Evolutionary conservation across 768 basidiomycete genomes (phyloP), one percentile per base, ranked within the genome.

Genomic region (Rickenella mellea): DNA sequence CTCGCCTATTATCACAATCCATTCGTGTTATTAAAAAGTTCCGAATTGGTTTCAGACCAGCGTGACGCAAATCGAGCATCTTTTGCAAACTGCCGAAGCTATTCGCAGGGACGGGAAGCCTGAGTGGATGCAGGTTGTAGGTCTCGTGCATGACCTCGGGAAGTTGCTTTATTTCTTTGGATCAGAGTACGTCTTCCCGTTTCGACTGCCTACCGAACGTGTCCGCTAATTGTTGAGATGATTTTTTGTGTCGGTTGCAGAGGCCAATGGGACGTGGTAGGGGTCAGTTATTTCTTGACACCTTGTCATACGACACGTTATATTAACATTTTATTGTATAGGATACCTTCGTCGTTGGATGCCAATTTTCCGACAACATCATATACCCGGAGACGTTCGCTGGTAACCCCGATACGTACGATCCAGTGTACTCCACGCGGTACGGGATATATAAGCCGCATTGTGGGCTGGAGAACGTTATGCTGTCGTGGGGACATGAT

Each of bases 211-310:
- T n/a, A n/a, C n/a, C n/a, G n/a, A n/a, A n/a, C n/a, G n/a, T n/a
- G n/a, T n/a, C n/a, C n/a, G n/a, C n/a, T n/a, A n/a, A n/a, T n/a
- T n/a, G n/a, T n/a, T n/a, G n/a, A n/a, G n/a, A n/a, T n/a, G n/a
- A n/a, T n/a, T n/a, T n/a, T n/a, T n/a, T n/a, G n/a, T n/a, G n/a
- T n/a, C n/a, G n/a, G n/a, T n/a, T n/a, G n/a, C n/a, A n/a, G n/a
- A n/a, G 90, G 90, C 5, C 90, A 93, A 63, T 94, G 91, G 91
- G 90, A 91, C 48, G 90, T 93, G 37, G 91, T 94, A 21, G 91
- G 90, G 39, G 84, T 84, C 61, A 53, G 69, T 69, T 5, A 27
- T 30, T 21, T 24, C n/a, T 31, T 37, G 6, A 35, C 33, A 22
- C 9, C 27, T 32, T 19, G 5, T 24, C 7, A 17, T n/a, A 19